phyloP scores from a whole-genome alignment of 2,329 filamentous ascomycete species.

The Ceratocystis alfenasii region DNA sequence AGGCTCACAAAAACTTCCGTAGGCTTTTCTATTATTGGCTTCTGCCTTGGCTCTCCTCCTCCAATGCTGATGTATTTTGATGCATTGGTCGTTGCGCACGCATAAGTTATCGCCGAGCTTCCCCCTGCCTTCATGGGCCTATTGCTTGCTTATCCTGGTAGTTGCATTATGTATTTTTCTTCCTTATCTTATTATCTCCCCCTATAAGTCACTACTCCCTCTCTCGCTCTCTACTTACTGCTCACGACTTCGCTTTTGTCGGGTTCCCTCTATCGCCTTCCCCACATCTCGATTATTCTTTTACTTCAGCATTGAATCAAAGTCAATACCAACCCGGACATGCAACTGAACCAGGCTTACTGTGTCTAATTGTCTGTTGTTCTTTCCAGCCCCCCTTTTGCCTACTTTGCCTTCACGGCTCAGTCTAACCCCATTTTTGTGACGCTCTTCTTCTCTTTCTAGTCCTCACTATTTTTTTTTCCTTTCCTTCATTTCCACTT shows the following conservation, averaged over 20 bases:
- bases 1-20: no score
- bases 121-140: no score
- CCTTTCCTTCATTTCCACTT: constrained; percentile 4
- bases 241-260: not conserved
- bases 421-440: no score
- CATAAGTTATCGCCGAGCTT: no score
- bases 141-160: no score
- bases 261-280: not conserved
- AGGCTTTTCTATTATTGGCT: no score
- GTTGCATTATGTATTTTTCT: not conserved
- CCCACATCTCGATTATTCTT: not conserved
- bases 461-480: not conserved
- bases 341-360: not conserved
- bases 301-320: not conserved
- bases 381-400: not conserved
- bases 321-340: not conserved
- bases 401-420: not conserved
- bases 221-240: not conserved
- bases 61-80: no score
- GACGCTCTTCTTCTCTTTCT: not conserved
- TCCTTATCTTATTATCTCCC: not conserved
- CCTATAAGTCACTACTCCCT: not conserved
- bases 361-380: not conserved
- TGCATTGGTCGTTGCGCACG: no score
- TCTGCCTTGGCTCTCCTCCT: no score